These are phyloP conservation scores for Globisporangium acanthophoron DNA, from an alignment of 352 stramenopile genomes.

Conservation along the genomic window DNA sequence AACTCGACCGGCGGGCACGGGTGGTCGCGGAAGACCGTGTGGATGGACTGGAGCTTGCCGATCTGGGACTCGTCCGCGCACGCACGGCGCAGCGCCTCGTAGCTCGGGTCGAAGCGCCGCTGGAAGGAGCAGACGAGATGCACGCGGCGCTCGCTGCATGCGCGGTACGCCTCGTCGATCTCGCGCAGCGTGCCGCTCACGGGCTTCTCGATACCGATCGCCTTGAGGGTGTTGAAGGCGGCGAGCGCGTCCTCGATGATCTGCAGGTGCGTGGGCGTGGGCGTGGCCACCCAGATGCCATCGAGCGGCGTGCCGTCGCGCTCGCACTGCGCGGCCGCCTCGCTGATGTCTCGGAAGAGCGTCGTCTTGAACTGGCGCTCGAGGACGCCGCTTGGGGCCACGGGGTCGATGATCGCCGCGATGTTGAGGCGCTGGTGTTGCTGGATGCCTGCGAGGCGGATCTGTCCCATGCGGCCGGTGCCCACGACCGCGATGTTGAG, in stretches of 20 bases:
- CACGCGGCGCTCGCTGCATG: constrained; percentile 41
- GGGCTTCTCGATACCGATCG: constrained; percentile 76
- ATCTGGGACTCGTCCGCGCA: constrained; percentile 45
- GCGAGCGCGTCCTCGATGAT: constrained; percentile 34
- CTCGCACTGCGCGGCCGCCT: constrained; percentile 20
- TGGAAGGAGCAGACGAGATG: constrained; percentile 90
- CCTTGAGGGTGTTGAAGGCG: constrained; percentile 15
- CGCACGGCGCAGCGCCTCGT: constrained; percentile 42
- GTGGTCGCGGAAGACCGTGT: constrained; percentile 89
- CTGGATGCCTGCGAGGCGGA: constrained; percentile 58
- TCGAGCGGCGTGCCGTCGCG: constrained; percentile 22
- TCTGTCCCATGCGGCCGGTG: constrained; percentile 70
- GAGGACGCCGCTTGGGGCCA: constrained; percentile 15
- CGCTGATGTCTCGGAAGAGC: constrained; percentile 32
- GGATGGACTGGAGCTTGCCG: constrained; percentile 70
- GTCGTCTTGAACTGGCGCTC: constrained; percentile 38
- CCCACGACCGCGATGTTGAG: constrained; percentile 63
- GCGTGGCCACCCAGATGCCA: constrained; percentile 73
- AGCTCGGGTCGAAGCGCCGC: constrained; percentile 88
- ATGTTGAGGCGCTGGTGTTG: constrained; percentile 44
- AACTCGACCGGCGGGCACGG: constrained; percentile 86
- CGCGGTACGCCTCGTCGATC: constrained; percentile 54
- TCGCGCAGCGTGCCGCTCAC: constrained; percentile 49
- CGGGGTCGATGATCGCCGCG: constrained; percentile 57
- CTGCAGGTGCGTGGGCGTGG: constrained; percentile 60